Evolutionary conservation across 495 filamentous ascomycete species (phyloP).

Genomic region (Parachaetomium inaequale): DNA sequence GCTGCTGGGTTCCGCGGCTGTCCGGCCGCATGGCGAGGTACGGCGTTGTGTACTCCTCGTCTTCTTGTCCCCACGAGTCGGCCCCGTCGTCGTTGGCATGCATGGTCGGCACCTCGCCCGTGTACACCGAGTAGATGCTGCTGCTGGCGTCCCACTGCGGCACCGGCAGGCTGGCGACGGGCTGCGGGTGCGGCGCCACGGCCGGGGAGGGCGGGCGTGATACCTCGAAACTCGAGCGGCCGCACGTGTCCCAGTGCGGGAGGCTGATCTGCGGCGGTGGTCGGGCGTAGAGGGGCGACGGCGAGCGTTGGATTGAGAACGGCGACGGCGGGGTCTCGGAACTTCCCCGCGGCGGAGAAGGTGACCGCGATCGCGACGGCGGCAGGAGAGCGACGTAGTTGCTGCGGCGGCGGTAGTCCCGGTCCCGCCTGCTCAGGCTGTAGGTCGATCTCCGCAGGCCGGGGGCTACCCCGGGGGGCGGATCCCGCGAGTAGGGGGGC

Average conservation of each 20-base stretch:
- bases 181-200: not conserved
- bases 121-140: not conserved
- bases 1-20: not conserved
- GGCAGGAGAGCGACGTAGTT: not conserved
- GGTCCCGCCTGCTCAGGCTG: not conserved
- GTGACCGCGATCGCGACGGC: not conserved
- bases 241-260: not conserved
- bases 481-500: not conserved
- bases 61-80: not conserved
- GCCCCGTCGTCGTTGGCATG: not conserved
- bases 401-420: not conserved
- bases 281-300: not conserved
- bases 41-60: not conserved
- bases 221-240: not conserved
- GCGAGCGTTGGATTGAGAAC: not conserved
- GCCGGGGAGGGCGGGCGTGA: not conserved
- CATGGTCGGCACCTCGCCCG: not conserved
- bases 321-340: not conserved
- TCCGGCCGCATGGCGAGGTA: not conserved
- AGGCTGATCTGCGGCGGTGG: not conserved
- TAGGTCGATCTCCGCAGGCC: not conserved
- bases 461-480: not conserved
- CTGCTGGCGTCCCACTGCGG: constrained; percentile 3
- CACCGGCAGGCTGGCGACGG: not conserved
- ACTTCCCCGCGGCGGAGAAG: not conserved